Evolutionary conservation across 331 rosid genomes (phyloP), one percentile per base, ranked within the genome.

Genomic region (Quercus lobata): DNA sequence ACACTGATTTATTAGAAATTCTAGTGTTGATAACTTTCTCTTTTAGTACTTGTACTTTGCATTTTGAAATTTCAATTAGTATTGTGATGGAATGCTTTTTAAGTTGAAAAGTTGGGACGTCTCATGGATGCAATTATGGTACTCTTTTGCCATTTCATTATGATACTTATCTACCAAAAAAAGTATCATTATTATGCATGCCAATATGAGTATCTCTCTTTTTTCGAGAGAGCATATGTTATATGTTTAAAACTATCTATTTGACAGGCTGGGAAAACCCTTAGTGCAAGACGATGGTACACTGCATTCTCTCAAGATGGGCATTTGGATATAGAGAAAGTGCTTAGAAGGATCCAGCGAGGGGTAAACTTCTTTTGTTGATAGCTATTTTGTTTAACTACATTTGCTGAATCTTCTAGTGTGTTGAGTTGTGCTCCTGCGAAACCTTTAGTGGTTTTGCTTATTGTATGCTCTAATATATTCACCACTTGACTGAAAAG

Each of bases 241-340:
- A 27, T 70, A 66, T 72, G 27, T 71, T 53, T 22, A 54, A 55
- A 77, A 69, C 55, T 77, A 29, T 85, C 70, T 76, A 72, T 77
- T 85, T 80, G 69, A 21, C 90, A 94, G 98, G 90, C 95, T 55
- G 98, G 98, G 72, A 94, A 91, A 87, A 94, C 98, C 79, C 92
- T 94, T 68, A 92, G 97, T 79, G 82, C 85, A 80, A 90, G 97
- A 83, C 91, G 98, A 80, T 94, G 97, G 97, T 79, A 88, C 30
- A 90, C 95, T 66, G 90, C 98, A 73, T 94, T 94, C 78, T 77
- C 91, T 62, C 76, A 73, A 78, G 97, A 91, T 15, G 98, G 98
- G 73, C 95, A 80, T 71, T 82, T 94, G 87, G 93, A 92, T 78
- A 94, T 94, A 55, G 98, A 91, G 8, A 84, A 83, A 81, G 94